phyloP scores from a whole-genome alignment of 2,329 filamentous ascomycete species.

The Fusarium bulbicola region DNA sequence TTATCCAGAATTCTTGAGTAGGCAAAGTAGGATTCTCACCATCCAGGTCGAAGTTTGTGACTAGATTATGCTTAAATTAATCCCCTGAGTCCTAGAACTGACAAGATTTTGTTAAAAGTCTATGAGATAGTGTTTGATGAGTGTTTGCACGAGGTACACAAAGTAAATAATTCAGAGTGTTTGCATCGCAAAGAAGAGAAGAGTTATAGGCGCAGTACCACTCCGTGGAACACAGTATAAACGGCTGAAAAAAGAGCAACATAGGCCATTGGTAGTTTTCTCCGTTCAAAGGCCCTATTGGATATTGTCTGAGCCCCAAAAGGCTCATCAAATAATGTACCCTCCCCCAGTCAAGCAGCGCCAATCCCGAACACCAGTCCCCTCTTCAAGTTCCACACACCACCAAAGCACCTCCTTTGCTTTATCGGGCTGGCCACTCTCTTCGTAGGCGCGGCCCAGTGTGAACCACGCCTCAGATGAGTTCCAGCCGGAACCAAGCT shows the following conservation, averaged over 20 bases:
- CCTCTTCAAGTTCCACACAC: constrained; percentile 95
- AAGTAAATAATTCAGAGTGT: neutral
- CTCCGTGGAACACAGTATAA: neutral
- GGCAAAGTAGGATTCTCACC: neutral
- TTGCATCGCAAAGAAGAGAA: constrained; percentile 11
- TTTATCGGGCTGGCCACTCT: constrained; percentile 84
- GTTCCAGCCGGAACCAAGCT: constrained; percentile 89
- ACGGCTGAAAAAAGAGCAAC: neutral
- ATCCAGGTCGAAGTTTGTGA: neutral
- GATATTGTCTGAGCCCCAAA: neutral
- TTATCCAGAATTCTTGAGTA: neutral
- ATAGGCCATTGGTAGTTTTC: constrained; percentile 2
- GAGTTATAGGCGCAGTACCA: neutral
- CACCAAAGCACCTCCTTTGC: constrained; percentile 96
- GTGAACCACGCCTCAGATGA: constrained; percentile 92
- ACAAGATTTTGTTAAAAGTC: neutral
- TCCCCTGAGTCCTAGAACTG: neutral
- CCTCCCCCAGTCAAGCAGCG: constrained; percentile 71
- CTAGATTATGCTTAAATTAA: too few species aligned
- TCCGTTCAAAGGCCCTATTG: neutral
- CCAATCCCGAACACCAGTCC: constrained; percentile 82
- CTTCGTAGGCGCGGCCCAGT: constrained; percentile 86
- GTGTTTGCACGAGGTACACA: neutral
- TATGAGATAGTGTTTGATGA: neutral
- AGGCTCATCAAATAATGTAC: constrained; percentile 60